Conservation (phyloP, 129 eudicot species). For the Pittosporum tobira region DNA sequence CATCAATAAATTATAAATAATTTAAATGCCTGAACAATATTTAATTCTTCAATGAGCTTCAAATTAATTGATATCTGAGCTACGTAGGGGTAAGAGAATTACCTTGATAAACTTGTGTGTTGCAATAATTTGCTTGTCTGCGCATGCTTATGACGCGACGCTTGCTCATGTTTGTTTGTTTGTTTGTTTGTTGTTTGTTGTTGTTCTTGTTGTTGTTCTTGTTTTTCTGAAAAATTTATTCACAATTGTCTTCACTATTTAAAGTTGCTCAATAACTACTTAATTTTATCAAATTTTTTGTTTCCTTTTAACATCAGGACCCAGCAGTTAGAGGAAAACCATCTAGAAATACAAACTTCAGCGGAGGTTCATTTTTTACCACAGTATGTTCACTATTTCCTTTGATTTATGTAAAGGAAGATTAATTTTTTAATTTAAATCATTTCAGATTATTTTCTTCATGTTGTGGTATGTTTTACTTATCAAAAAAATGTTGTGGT, state of each 20-base stretch:
- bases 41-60: background rate
- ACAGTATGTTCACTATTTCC: constrained; percentile 26
- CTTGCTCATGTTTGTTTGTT: too few species aligned
- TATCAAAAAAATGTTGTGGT: too few species aligned
- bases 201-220: too few species aligned
- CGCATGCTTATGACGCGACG: background rate
- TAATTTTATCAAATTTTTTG: too few species aligned
- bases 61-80: background rate
- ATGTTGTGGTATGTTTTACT: background rate
- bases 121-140: background rate
- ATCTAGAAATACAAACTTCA: constrained; percentile 23
- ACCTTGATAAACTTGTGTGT: background rate
- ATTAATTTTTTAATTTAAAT: too few species aligned
- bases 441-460: background rate
- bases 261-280: too few species aligned
- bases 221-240: too few species aligned
- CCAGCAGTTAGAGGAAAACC: constrained; percentile 32
- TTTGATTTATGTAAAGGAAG: too few species aligned
- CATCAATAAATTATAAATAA: too few species aligned
- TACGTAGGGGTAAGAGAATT: background rate
- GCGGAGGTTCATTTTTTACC: constrained; percentile 55
- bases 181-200: too few species aligned
- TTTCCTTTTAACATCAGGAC: constrained; percentile 22
- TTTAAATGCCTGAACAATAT: background rate
- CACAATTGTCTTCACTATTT: too few species aligned